Evolutionary conservation across 2,329 filamentous ascomycete genomes (phyloP).

Genomic region (Zelopaecilomyces penicillatus): DNA sequence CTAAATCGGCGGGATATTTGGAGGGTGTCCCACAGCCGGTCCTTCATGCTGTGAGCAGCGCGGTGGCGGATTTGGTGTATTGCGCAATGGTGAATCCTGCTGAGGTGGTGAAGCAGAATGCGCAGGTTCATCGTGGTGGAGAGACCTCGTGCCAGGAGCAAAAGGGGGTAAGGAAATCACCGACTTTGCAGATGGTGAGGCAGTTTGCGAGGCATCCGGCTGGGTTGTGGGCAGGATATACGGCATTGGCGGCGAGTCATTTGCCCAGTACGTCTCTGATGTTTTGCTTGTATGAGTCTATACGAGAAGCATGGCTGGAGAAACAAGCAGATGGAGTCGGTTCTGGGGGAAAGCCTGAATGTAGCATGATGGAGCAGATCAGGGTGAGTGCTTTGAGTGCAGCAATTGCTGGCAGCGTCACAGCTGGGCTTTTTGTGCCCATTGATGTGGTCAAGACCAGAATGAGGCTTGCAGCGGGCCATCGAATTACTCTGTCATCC

Average conservation of each 20-base stretch:
- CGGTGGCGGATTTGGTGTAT: conserved; percentile 10
- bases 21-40: conserved; percentile 8
- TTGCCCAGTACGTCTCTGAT: conserved; percentile 7
- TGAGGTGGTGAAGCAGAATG: conserved; percentile 15
- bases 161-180: neutral
- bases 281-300: conserved; percentile 8
- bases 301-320: conserved; percentile 2
- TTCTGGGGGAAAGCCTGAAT: no score
- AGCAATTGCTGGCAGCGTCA: conserved; percentile 6
- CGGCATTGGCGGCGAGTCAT: conserved; percentile 6
- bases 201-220: conserved; percentile 4
- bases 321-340: no score
- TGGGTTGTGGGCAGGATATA: conserved; percentile 9
- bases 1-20: conserved; percentile 1
- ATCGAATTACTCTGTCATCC: no score
- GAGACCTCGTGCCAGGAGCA: neutral
- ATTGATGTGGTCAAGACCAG: conserved; percentile 14
- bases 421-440: conserved; percentile 11
- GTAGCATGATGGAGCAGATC: conserved; percentile 1
- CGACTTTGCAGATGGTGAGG: neutral
- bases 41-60: conserved; percentile 9
- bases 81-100: conserved; percentile 13
- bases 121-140: conserved; percentile 9
- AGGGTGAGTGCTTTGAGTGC: conserved; percentile 9
- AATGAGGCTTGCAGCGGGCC: conserved; percentile 12